Evolutionary conservation across 2,329 filamentous ascomycete genomes (phyloP).

Genomic region (Trichoderma pleuroti): DNA sequence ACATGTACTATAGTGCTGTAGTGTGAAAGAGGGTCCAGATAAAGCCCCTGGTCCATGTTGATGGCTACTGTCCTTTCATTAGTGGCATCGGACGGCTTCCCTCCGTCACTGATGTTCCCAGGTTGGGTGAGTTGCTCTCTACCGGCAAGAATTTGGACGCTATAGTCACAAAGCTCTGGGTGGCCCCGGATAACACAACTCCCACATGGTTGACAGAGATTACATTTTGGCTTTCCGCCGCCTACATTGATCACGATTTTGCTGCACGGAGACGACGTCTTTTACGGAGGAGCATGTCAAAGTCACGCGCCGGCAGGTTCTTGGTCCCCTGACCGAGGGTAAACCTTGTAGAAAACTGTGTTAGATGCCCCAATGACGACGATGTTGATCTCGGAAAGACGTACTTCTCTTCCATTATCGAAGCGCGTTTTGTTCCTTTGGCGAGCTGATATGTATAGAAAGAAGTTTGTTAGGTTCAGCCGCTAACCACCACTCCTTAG

Average conservation of each 20-base stretch:
- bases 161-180: background rate
- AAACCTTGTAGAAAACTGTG: background rate
- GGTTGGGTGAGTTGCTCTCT: background rate
- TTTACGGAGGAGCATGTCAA: background rate
- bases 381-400: background rate
- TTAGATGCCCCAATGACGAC: background rate
- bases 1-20: background rate
- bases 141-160: background rate
- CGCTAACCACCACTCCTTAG: background rate
- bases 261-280: background rate
- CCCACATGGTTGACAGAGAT: background rate
- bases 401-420: background rate
- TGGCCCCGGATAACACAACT: background rate
- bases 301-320: background rate
- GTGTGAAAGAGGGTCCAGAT: background rate
- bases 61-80: background rate
- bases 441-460: background rate
- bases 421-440: background rate
- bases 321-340: background rate
- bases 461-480: background rate
- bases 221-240: background rate
- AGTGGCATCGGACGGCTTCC: background rate
- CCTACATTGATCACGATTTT: background rate
- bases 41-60: background rate
- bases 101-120: background rate